Evolutionary conservation across 768 basidiomycete species (phyloP), one percentile per base, ranked within the genome.

Genomic region (Suillus lakei): DNA sequence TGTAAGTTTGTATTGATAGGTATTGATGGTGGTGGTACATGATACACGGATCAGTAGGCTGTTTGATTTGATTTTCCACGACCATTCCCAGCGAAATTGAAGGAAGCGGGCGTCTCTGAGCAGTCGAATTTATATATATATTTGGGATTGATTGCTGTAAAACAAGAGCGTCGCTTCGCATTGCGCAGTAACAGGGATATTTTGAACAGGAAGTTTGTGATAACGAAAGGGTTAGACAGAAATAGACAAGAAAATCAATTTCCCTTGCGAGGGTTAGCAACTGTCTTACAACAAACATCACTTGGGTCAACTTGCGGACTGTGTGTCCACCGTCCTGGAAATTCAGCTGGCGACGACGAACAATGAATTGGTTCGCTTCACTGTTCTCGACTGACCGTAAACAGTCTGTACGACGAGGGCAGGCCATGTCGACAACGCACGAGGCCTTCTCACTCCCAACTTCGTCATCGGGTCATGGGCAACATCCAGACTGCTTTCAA

Each of bases 401-500:
- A 30, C 82, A 85, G 72, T 83, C 81, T 67, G 72, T 82, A 39
- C 79, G 87, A 64, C 84, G 84, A 74, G 84, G 85, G 62, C 88
- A 90, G 76, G 87, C 91, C 34, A 86, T 95, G 69, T 87, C 86
- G 38, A 88, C 87, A 18, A 96, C 95, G 7, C 87, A 91, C 73
- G 94, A 96, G 75, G 94, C 95, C 67, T 96, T 96, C 79, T 91
- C 92, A 58, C 83, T 97, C 39, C 92, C 93, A 53, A 88, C 88
- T 4, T 86, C 88, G 30, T 91, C 91, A 30, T 91, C 91, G 18
- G 79, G 80, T 63, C 79, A 82, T 66, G 68, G 79, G 56, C 64
- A 84, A 38, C 87, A 86, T 71, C 85, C 85, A 28, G 88, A 88
- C 71, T n/a, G 81, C 85, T 18, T 90, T 88, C 81, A 84, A 82